Percentiles rank a stretch among this genome's conserved stretches.
phyloP scores from a whole-genome alignment of 345 rosid species.

The Gossypium sturtianum region DNA sequence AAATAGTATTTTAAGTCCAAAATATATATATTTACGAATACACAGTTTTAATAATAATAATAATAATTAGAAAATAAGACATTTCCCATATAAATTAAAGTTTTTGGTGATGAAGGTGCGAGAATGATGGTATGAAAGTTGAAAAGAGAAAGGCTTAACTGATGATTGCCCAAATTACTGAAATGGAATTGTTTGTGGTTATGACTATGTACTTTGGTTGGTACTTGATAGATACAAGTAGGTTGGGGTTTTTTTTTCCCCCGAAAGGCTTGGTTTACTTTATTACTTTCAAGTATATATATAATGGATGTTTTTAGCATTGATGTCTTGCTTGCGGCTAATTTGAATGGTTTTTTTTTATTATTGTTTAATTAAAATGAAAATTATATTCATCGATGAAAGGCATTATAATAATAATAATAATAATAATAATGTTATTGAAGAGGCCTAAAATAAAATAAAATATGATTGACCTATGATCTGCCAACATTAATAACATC shows the following conservation, averaged over 20 bases:
- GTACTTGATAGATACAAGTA: neutral
- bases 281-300: neutral
- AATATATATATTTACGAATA: too few relatives aligned
- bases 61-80: too few relatives aligned
- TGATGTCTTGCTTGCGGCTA: neutral
- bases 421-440: neutral
- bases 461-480: conserved; percentile 15
- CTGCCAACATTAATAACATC: conserved; percentile 14
- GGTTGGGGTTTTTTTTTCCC: neutral
- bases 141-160: neutral
- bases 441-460: neutral
- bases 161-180: neutral
- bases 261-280: neutral
- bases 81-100: too few relatives aligned
- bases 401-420: neutral
- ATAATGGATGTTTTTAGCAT: neutral
- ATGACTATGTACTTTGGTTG: conserved; percentile 1
- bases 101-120: too few relatives aligned
- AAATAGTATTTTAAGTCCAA: too few relatives aligned
- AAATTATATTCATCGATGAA: neutral
- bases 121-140: neutral
- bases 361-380: neutral
- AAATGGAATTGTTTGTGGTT: neutral
- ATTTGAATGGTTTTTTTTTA: neutral
- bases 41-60: too few relatives aligned